phyloP scores from a whole-genome alignment of 192 early-diverging fungal genomes.

The Coemansia asiatica region DNA sequence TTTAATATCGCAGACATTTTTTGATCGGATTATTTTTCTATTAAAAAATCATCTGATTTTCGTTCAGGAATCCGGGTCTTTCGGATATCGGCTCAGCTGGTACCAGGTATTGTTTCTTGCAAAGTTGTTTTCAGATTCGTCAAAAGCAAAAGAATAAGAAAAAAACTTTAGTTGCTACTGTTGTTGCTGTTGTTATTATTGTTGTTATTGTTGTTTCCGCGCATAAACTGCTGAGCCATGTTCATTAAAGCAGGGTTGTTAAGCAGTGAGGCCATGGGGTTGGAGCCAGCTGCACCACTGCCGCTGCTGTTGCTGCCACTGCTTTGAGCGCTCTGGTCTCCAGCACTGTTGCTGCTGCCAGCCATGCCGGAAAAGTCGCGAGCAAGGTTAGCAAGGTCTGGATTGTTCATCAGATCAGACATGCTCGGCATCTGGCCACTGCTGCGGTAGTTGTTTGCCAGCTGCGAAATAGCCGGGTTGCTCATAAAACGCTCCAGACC shows the following conservation, averaged over 20 bases:
- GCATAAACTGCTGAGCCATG: constrained; percentile 40
- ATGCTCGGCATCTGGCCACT: constrained; percentile 51
- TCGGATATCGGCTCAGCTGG: too few species aligned
- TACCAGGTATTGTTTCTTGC: too few species aligned
- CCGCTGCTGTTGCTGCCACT: neutral
- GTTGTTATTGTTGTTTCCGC: constrained; percentile 13
- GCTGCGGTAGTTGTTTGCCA: constrained; percentile 59
- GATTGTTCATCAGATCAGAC: constrained; percentile 52
- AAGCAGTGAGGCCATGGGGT: constrained; percentile 38
- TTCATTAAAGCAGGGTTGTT: constrained; percentile 40
- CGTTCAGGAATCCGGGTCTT: too few species aligned
- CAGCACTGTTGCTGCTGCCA: constrained; percentile 5
- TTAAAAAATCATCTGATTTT: too few species aligned
- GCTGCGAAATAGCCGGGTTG: constrained; percentile 85
- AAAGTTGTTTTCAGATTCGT: neutral
- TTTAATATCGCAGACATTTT: too few species aligned
- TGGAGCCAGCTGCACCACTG: neutral
- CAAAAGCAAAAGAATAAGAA: neutral
- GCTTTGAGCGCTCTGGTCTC: neutral
- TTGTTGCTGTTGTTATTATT: constrained; percentile 9
- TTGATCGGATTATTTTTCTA: too few species aligned
- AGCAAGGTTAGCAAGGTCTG: constrained; percentile 47
- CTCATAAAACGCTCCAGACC: constrained; percentile 82
- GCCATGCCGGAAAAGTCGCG: constrained; percentile 22
- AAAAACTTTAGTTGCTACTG: neutral